Base-by-base conservation (phyloP, 2,329 filamentous ascomycete genomes). In the Claviceps pazoutovae region DNA sequence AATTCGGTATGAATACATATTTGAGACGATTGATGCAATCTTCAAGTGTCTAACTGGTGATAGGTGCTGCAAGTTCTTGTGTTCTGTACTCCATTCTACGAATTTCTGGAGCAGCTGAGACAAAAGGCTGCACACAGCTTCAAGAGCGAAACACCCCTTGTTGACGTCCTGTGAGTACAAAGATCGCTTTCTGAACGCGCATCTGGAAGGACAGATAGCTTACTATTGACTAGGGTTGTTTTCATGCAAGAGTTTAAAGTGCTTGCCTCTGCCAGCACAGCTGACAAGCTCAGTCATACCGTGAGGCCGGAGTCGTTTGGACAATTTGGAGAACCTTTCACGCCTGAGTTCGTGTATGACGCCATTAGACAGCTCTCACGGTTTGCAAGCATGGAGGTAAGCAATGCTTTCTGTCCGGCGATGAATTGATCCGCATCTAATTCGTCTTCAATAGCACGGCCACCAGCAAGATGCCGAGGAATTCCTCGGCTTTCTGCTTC, bases 391-490 rank as follows among this genome's bases (percentile, higher is more conserved):
- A 96, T 98, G 89, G 83, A 86, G 64, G 86, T 89, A 74, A 67
- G 82, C 16, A 30, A 46, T 6, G 14, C 30, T 14, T 49, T 14
- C 16, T 37, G 5, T 30, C 9, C 19, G 13, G 19, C n/a, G 36
- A 42, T 4, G 36, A 2, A 26, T 16, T 9, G 7, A 19, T 16
- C 3, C 37, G 1, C 34, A n/a, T 23, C 26, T n/a, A 8, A 44
- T 34, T 47, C 6, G 51, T 13, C 50, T n/a, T 16, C 1, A 51
- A 49, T 57, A 89, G 83, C 86, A 89, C 55, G 93, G 93, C 16
- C 91, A 96, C 60, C 93, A 98, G 66, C 91, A 98, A 72, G 93
- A 98, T 70, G 93, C 93, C 1, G 89, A 98, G 64, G 93, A 98
- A 63, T 98, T 98, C 59, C 73, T 98, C 23, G 91, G 90, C 0